Evolutionary conservation across 768 basidiomycete species (phyloP), one percentile per base, ranked within the genome.

Genomic region (Phlebiopsis flavidoalba): DNA sequence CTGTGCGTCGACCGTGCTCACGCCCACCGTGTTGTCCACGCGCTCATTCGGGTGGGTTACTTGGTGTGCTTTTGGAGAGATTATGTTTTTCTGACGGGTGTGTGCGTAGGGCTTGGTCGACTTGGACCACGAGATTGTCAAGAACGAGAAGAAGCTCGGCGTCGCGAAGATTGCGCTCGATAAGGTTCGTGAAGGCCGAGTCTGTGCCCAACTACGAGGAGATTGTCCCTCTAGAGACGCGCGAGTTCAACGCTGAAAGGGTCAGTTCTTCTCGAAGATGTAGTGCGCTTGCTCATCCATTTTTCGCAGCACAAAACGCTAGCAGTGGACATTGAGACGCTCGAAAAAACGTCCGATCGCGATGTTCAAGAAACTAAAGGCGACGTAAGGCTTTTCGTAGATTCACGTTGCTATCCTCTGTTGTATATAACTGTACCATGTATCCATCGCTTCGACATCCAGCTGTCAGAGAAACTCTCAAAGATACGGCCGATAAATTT

Each of bases 91-190:
- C n/a, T 53, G 48, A 35, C 10, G 40, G 6, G 26, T n/a, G 14
- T 33, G 19, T 14, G 26, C 31, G 24, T 65, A 97, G 94, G 94
- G 95, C 24, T 85, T 95, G 46, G 87, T 99, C 17, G 89, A 98
- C 74, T 76, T 96, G 6, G 87, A 93, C 50, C 84, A 83, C 1
- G 96, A 98, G 74, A 89, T 97, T 49, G 77, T 82, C 45, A 98
- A 95, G 73, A 87, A 88, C 62, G 85, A 93, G 69, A 98, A 97
- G 83, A 97, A 95, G 74, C 80, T 91, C 2, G 83, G 88, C 43
- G 75, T 94, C 10, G 86, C 84, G 1, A 77, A 80, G 56, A 63
- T 90, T 54, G 88, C 84, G 64, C 75, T 90, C 47, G 84, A 87
- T 57, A 98, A 97, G 78, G 76, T 96, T n/a, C 40, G 65, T 76